Conservation (phyloP, 768 basidiomycete genomes). For the Hortiboletus flavorubellus region DNA sequence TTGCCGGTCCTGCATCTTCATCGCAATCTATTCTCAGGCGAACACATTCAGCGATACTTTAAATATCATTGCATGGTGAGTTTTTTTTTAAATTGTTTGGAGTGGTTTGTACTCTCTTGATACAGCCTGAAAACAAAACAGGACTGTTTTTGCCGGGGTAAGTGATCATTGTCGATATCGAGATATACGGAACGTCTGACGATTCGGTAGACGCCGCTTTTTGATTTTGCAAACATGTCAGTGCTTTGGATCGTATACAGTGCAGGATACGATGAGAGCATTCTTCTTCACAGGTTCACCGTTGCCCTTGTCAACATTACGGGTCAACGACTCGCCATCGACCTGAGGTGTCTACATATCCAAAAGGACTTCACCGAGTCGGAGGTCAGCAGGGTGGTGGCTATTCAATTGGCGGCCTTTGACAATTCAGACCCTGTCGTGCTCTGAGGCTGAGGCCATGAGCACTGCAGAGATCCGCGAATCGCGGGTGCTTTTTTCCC, state of each 20-base stretch:
- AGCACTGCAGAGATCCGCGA: not conserved
- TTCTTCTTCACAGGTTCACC: not conserved
- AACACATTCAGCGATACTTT: not conserved
- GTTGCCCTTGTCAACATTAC: not conserved
- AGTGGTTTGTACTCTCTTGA: not conserved
- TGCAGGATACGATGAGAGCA: not conserved
- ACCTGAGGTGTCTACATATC: not conserved
- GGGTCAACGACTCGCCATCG: slow-evolving; percentile 4
- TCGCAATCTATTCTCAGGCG: not conserved
- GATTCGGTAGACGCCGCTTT: not conserved
- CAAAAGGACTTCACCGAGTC: not conserved
- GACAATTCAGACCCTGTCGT: not conserved
- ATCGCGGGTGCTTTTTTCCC: no score
- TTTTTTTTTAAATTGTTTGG: not conserved
- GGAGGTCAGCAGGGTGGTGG: slow-evolving; percentile 1
- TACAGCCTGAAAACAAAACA: not conserved
- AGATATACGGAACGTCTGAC: not conserved
- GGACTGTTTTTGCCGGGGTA: not conserved
- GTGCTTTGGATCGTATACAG: not conserved
- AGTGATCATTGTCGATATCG: not conserved
- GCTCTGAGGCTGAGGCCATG: not conserved
- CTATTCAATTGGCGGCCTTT: not conserved
- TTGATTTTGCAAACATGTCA: not conserved
- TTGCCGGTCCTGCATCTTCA: not conserved
- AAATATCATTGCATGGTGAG: not conserved